Percentiles rank a stretch among this genome's conserved stretches.
These are phyloP conservation scores for Alternaria atra DNA, from an alignment of 2,329 filamentous ascomycete genomes.

Conservation along the genomic window DNA sequence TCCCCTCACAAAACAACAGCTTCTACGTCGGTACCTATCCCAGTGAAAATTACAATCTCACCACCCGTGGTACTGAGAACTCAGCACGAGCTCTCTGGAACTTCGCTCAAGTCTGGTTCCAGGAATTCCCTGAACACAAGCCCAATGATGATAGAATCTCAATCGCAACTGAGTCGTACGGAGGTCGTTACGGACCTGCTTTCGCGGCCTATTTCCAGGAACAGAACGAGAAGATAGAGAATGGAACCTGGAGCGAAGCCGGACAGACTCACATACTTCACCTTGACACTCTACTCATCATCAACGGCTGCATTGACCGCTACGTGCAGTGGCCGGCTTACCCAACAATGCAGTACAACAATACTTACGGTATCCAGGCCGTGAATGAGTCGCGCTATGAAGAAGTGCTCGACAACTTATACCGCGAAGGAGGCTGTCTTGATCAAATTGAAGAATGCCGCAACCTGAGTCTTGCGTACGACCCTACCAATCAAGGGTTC, in stretches of 20 bases:
- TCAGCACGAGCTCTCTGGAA: slow-evolving; percentile 66
- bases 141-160: slow-evolving; percentile 66
- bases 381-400: slow-evolving; percentile 60
- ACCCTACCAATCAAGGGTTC: slow-evolving; percentile 58
- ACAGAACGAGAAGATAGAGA: slow-evolving; percentile 64
- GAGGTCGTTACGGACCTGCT: slow-evolving; percentile 66
- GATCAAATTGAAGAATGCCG: slow-evolving; percentile 64
- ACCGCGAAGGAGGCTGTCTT: slow-evolving; percentile 60
- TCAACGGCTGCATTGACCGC: slow-evolving; percentile 66
- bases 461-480: slow-evolving; percentile 56
- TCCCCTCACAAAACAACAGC: slow-evolving; percentile 61
- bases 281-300: slow-evolving; percentile 64
- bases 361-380: slow-evolving; percentile 65
- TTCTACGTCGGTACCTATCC: slow-evolving; percentile 63
- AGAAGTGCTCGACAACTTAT: slow-evolving; percentile 56
- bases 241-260: slow-evolving; percentile 46
- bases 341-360: slow-evolving; percentile 64
- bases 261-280: slow-evolving; percentile 50
- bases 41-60: slow-evolving; percentile 54
- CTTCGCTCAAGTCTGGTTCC: slow-evolving; percentile 69
- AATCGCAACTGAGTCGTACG: slow-evolving; percentile 61
- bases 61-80: slow-evolving; percentile 62
- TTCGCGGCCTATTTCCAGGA: slow-evolving; percentile 65
- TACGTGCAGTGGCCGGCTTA: slow-evolving; percentile 60
- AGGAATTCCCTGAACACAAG: slow-evolving; percentile 70